Evolutionary conservation across 768 basidiomycete genomes (phyloP), one percentile per base, ranked within the genome.

Genomic region (Tephrocybe sp.): DNA sequence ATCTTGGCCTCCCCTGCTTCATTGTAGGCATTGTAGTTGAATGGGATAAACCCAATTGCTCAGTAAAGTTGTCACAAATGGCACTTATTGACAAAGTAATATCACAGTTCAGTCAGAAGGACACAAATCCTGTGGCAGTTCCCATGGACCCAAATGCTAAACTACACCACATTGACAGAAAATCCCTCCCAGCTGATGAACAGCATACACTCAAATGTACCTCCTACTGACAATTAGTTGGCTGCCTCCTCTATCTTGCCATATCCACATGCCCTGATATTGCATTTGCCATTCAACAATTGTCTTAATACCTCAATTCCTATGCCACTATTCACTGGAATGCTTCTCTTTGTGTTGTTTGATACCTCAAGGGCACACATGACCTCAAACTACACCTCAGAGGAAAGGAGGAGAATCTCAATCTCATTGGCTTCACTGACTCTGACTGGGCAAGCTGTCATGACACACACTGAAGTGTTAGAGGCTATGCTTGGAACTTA

Each of bases 401-500:
- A 0, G 60, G 55, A 18, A 4, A 28, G 1, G 7, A 40, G 9
- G 31, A 31, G 1, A 16, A n/a, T n/a, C n/a, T 16, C 3, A 18
- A 16, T 2, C 45, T 58, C 1, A 3, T 34, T 0, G 60, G 57
- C 4, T 56, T 44, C 39, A 58, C 53, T 0, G 58, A 61, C 40
- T 56, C 52, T 48, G 58, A 16, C 25, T 42, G 40, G 40, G 40
- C 25, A 3, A 30, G 28, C 9, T 30, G 27, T 13, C 40, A 27
- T 2, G 40, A 42, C 15, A 42, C 40, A 1, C 7, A 26, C 13
- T 19, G 44, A 6, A 59, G 53, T 1, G 32, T 64, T 8, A 65
- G 64, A 1, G 71, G 75, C 0, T 73, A 71, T 40, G 54, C 57
- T 0, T 74, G 70, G 51, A 47, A 60, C 53, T 76, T 6, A 21